These are phyloP conservation scores for Pestalotiopsis sp. DNA, from an alignment of 2,329 filamentous ascomycete genomes.

Conservation along the genomic window DNA sequence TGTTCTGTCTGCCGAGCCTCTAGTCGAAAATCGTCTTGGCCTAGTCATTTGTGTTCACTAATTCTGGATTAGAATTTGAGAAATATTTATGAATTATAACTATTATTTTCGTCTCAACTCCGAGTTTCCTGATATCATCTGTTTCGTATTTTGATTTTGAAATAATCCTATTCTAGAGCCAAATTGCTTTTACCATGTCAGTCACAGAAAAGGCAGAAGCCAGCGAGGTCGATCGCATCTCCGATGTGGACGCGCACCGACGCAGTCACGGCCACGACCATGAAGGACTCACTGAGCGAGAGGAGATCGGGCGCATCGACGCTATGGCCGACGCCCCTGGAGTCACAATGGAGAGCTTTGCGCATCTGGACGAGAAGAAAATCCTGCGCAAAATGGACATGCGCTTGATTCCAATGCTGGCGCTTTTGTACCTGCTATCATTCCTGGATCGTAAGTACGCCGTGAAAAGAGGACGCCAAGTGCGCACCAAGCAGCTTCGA, in stretches of 20 bases:
- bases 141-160: background rate
- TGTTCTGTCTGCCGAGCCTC: background rate
- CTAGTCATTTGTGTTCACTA: conserved; percentile 3
- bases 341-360: conserved; percentile 30
- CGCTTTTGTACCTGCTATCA: conserved; percentile 68
- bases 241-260: background rate
- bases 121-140: background rate
- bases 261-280: conserved; percentile 14
- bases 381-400: conserved; percentile 61
- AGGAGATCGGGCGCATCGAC: conserved; percentile 23
- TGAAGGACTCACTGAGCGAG: background rate
- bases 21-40: background rate
- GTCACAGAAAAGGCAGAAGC: conserved; percentile 21
- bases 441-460: conserved; percentile 61
- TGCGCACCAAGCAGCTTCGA: background rate
- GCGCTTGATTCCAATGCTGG: conserved; percentile 63
- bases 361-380: conserved; percentile 56
- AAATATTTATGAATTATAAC: background rate
- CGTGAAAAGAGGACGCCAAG: background rate
- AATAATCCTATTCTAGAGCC: too few relatives aligned
- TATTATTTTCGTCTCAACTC: background rate
- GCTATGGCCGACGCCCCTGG: conserved; percentile 22
- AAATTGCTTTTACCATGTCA: background rate
- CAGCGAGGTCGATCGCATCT: conserved; percentile 18
- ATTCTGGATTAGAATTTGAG: background rate